Conservation (phyloP, 2,329 filamentous ascomycete genomes). For the Cladosporium halotolerans region DNA sequence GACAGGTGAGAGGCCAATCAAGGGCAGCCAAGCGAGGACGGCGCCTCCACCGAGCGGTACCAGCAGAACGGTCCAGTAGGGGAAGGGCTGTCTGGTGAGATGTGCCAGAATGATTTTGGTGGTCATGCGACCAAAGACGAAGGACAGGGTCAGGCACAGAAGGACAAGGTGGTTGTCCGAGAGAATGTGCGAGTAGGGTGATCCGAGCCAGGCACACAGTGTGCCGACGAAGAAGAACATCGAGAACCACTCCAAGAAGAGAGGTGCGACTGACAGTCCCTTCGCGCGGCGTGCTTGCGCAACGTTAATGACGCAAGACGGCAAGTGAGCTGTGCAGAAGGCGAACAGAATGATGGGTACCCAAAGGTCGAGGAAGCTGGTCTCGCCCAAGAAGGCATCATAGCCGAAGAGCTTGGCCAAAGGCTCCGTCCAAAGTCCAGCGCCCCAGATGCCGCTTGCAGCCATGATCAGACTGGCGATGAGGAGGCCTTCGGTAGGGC, state of each 20-base stretch:
- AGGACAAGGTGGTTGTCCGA: slow-evolving; percentile 81
- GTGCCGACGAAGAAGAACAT: slow-evolving; percentile 74
- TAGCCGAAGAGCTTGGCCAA: slow-evolving; percentile 64
- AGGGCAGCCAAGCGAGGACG: slow-evolving; percentile 73
- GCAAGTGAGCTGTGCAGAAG: slow-evolving; percentile 61
- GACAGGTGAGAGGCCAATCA: slow-evolving; percentile 63
- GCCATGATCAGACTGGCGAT: slow-evolving; percentile 84
- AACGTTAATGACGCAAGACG: slow-evolving; percentile 85
- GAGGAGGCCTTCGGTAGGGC: slow-evolving; percentile 89
- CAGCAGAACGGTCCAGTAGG: slow-evolving; percentile 91
- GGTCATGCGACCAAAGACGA: slow-evolving; percentile 96
- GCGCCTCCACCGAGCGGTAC: slow-evolving; percentile 81
- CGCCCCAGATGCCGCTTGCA: slow-evolving; percentile 79
- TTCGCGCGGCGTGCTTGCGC: slow-evolving; percentile 65
- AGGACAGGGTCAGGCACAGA: slow-evolving; percentile 89
- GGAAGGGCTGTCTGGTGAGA: slow-evolving; percentile 86
- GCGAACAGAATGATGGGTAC: slow-evolving; percentile 50
- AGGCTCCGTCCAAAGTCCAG: slow-evolving; percentile 75
- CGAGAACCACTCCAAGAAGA: slow-evolving; percentile 91
- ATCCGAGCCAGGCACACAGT: slow-evolving; percentile 80
- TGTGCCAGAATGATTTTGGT: slow-evolving; percentile 99
- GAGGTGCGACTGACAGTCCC: slow-evolving; percentile 67
- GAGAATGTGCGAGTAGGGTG: slow-evolving; percentile 76
- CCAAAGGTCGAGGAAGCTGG: slow-evolving; percentile 84
- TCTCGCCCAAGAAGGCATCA: slow-evolving; percentile 58